Conservation (phyloP, 306 rosid genomes). For the Notholithocarpus densiflorus region DNA sequence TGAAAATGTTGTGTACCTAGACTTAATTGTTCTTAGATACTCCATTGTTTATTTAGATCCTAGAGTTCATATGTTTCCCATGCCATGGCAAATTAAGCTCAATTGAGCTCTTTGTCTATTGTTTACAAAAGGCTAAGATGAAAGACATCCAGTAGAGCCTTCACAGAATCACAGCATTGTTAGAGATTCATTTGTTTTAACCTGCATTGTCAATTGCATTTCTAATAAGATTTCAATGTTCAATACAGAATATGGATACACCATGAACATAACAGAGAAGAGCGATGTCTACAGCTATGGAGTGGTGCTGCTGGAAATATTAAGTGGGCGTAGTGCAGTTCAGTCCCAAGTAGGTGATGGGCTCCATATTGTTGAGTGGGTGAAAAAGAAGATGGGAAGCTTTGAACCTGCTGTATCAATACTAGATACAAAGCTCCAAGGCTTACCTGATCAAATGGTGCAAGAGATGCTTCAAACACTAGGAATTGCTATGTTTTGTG, state of each 20-base stretch:
- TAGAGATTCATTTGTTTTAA: slow-evolving; percentile 1
- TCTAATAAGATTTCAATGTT: slow-evolving; percentile 20
- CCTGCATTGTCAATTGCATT: slow-evolving; percentile 1
- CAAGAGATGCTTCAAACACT: slow-evolving; percentile 99
- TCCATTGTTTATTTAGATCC: not conserved
- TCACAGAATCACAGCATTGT: not conserved
- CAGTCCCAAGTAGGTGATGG: slow-evolving; percentile 76
- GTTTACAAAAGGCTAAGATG: not conserved
- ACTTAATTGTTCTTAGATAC: not conserved
- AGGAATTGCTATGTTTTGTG: slow-evolving; percentile 98
- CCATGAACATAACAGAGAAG: slow-evolving; percentile 98
- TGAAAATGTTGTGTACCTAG: too few species aligned
- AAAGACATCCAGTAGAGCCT: not conserved
- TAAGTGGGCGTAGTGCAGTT: slow-evolving; percentile 86
- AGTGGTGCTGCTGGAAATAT: slow-evolving; percentile 84
- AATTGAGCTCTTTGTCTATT: slow-evolving; percentile 11
- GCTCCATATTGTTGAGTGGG: slow-evolving; percentile 97
- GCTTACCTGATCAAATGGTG: slow-evolving; percentile 90
- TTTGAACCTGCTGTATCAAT: slow-evolving; percentile 83
- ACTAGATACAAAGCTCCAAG: slow-evolving; percentile 80
- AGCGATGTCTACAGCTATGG: slow-evolving; percentile 98
- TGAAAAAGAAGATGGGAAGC: slow-evolving; percentile 98
- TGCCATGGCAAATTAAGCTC: too few species aligned
- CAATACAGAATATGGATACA: slow-evolving; percentile 87
- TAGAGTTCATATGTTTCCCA: too few species aligned